Percentiles rank a stretch among this genome's conserved stretches.
phyloP scores from a whole-genome alignment of 257 asterid genomes.

The Solanum infundibuliforme region DNA sequence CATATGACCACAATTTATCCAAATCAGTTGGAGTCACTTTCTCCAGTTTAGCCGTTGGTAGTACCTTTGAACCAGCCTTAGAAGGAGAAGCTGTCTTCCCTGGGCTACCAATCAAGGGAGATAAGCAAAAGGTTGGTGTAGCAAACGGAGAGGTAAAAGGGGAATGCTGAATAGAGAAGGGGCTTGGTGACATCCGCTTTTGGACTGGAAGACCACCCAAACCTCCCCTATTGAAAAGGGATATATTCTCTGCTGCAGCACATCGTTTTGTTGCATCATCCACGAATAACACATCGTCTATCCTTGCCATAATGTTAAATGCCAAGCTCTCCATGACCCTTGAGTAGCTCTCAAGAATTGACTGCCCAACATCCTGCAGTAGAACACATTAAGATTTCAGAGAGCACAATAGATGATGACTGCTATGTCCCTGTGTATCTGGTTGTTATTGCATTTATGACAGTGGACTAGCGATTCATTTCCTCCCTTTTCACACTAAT shows the following conservation, averaged over 20 bases:
- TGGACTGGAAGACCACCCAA: conserved; percentile 79
- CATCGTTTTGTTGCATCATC: conserved; percentile 69
- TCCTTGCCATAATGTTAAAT: conserved; percentile 87
- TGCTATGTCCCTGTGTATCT: not conserved
- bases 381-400: not conserved
- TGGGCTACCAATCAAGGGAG: conserved; percentile 63
- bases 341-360: conserved; percentile 95
- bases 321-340: conserved; percentile 99
- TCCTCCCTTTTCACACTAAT: not conserved
- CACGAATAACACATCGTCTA: conserved; percentile 74
- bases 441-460: not conserved
- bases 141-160: conserved; percentile 91
- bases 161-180: conserved; percentile 85
- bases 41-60: conserved; percentile 31
- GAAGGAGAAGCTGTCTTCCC: conserved; percentile 44
- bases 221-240: conserved; percentile 69
- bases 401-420: not conserved
- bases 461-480: not conserved
- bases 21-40: conserved; percentile 49
- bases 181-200: conserved; percentile 90
- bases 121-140: conserved; percentile 78
- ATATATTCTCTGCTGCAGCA: conserved; percentile 57
- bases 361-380: conserved; percentile 88
- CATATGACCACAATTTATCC: conserved; percentile 71
- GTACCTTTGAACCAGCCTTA: conserved; percentile 25